Conservation (phyloP, 352 stramenopile genomes). For the Aphanomyces cochlioides region DNA sequence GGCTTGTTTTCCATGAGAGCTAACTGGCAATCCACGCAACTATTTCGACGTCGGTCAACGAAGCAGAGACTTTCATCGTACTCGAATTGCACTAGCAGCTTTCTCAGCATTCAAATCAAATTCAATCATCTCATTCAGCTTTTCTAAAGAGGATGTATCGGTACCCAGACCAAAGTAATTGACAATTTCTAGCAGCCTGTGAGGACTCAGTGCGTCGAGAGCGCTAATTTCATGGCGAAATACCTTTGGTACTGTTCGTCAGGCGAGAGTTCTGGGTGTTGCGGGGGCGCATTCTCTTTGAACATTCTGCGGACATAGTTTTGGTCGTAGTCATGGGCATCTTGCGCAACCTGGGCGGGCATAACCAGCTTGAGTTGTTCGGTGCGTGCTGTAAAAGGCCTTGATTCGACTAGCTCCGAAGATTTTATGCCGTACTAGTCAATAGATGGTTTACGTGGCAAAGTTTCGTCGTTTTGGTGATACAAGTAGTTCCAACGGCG, state of each 20-base stretch:
- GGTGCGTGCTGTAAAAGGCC: slow-evolving; percentile 24
- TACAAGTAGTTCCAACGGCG: slow-evolving; percentile 73
- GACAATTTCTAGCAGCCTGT: not conserved
- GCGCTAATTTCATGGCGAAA: too few species aligned
- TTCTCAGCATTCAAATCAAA: slow-evolving; percentile 24
- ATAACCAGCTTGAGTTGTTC: slow-evolving; percentile 24
- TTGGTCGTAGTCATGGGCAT: not conserved
- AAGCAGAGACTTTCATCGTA: not conserved
- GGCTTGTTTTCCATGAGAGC: not conserved
- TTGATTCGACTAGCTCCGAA: not conserved
- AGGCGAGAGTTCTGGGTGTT: not conserved
- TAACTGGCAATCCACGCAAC: slow-evolving; percentile 13
- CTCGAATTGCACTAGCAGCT: slow-evolving; percentile 17
- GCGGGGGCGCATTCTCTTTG: slow-evolving; percentile 4
- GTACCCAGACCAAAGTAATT: slow-evolving; percentile 24
- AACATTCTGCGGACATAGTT: slow-evolving; percentile 28
- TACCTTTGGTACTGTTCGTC: slow-evolving; percentile 13
- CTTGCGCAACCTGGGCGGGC: not conserved
- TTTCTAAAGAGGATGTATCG: not conserved
- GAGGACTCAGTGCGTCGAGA: not conserved
- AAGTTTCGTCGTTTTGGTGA: slow-evolving; percentile 11
- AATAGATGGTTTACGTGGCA: not conserved
- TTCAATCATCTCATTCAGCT: slow-evolving; percentile 22
- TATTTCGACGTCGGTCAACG: not conserved
- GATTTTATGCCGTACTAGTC: not conserved